Conservation (phyloP, 139 green algal genomes). For the Chloropicon primus region DNA sequence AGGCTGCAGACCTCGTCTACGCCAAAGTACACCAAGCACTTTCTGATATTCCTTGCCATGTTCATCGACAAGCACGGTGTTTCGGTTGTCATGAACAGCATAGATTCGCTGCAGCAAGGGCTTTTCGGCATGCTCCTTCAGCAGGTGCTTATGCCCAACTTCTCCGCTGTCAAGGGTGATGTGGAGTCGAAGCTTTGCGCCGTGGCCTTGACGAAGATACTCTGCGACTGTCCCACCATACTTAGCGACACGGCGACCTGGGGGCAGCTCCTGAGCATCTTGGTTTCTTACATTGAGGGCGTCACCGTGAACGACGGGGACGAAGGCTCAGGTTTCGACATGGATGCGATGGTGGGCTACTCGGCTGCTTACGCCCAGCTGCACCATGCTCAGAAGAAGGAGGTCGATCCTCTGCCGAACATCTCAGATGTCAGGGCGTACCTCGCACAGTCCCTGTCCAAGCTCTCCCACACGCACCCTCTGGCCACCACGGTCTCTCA, state of each 20-base stretch:
- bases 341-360: conserved; percentile 22
- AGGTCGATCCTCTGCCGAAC: conserved; percentile 38
- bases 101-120: conserved; percentile 73
- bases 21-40: conserved; percentile 49
- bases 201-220: conserved; percentile 50
- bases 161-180: conserved; percentile 32
- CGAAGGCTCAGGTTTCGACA: conserved; percentile 3
- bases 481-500: not conserved
- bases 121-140: conserved; percentile 66
- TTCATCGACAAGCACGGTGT: conserved; percentile 52
- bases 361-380: conserved; percentile 43
- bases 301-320: not conserved
- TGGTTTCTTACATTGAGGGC: conserved; percentile 32
- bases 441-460: conserved; percentile 27
- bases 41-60: conserved; percentile 57
- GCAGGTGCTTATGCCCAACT: conserved; percentile 41
- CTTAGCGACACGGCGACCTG: conserved; percentile 27
- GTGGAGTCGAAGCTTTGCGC: conserved; percentile 62
- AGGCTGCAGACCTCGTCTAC: conserved; percentile 48
- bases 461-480: conserved; percentile 6
- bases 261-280: conserved; percentile 40
- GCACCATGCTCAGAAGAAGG: conserved; percentile 47
- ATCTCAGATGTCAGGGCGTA: conserved; percentile 27
- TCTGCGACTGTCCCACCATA: conserved; percentile 32
- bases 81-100: conserved; percentile 17